Evolutionary conservation across 306 rosid genomes (phyloP).

Genomic region (Cicer judaicum): DNA sequence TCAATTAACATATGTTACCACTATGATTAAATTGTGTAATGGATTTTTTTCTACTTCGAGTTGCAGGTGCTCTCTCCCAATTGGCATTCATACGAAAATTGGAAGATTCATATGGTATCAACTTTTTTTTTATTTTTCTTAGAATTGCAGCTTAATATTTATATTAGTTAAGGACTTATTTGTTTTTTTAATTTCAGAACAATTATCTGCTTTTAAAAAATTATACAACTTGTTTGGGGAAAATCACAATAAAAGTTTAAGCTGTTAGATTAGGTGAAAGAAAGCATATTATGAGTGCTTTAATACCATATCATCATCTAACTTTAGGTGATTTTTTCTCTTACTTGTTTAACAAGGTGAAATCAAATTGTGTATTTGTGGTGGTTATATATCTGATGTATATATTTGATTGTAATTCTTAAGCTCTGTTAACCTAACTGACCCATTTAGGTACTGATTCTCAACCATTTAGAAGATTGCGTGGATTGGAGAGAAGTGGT

Average conservation of each 20-base stretch:
- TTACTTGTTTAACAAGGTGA: slow-evolving; percentile 26
- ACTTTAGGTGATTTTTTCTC: slow-evolving; percentile 5
- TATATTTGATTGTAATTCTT: slow-evolving; percentile 24
- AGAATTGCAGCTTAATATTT: slow-evolving; percentile 5
- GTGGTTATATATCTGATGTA: background rate
- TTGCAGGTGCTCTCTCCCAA: slow-evolving; percentile 91
- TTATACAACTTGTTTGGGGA: background rate
- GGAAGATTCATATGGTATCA: slow-evolving; percentile 83
- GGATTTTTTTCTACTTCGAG: slow-evolving; percentile 29
- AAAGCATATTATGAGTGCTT: background rate
- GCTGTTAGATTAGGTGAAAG: background rate
- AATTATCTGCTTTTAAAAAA: background rate
- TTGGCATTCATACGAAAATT: slow-evolving; percentile 83
- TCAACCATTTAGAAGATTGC: slow-evolving; percentile 58
- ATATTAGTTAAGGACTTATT: background rate
- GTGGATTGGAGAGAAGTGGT: slow-evolving; percentile 51
- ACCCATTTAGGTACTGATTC: slow-evolving; percentile 57
- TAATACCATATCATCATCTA: background rate
- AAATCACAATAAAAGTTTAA: background rate
- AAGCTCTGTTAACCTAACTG: slow-evolving; percentile 35
- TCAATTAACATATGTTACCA: background rate
- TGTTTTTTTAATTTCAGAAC: background rate
- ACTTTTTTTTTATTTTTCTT: slow-evolving; percentile 23
- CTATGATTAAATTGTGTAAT: slow-evolving; percentile 16
- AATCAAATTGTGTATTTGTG: slow-evolving; percentile 7